Percentiles rank a stretch among this genome's conserved stretches.
These are phyloP conservation scores for Jackrogersella multiformis DNA, from an alignment of 495 filamentous ascomycete genomes.

Conservation along the genomic window DNA sequence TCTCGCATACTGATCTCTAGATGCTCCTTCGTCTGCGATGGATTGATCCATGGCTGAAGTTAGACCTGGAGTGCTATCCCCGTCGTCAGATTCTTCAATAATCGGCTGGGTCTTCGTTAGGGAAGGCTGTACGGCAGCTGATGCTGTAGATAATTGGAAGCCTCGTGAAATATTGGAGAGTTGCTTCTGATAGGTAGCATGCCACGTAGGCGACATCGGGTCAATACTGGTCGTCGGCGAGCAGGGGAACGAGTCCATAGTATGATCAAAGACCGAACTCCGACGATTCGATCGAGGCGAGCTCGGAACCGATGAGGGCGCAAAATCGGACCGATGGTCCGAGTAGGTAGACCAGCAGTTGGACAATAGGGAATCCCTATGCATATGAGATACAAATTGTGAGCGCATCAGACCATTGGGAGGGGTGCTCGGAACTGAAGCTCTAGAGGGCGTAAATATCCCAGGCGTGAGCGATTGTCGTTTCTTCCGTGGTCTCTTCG, in stretches of 20 bases:
- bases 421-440: constrained; percentile 51
- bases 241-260: constrained; percentile 69
- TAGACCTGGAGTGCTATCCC: constrained; percentile 26
- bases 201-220: constrained; percentile 66
- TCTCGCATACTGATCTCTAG: constrained; percentile 3
- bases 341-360: constrained; percentile 74
- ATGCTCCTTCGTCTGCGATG: constrained; percentile 31
- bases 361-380: constrained; percentile 63
- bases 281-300: constrained; percentile 81
- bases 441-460: constrained; percentile 64
- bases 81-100: constrained; percentile 42
- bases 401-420: constrained; percentile 43
- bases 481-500: constrained; percentile 75
- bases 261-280: constrained; percentile 80
- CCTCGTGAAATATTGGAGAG: constrained; percentile 65
- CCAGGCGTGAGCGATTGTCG: constrained; percentile 68
- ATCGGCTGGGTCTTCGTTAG: constrained; percentile 37
- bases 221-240: constrained; percentile 76
- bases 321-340: constrained; percentile 66
- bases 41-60: constrained; percentile 30
- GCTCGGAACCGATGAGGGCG: constrained; percentile 76
- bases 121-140: constrained; percentile 25
- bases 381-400: constrained; percentile 71
- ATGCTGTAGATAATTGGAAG: constrained; percentile 46
- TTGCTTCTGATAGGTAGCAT: constrained; percentile 59